Percentiles rank a stretch among this genome's conserved stretches.
These are phyloP conservation scores for Brassica rapa DNA, from an alignment of 345 rosid species.

Conservation along the genomic window DNA sequence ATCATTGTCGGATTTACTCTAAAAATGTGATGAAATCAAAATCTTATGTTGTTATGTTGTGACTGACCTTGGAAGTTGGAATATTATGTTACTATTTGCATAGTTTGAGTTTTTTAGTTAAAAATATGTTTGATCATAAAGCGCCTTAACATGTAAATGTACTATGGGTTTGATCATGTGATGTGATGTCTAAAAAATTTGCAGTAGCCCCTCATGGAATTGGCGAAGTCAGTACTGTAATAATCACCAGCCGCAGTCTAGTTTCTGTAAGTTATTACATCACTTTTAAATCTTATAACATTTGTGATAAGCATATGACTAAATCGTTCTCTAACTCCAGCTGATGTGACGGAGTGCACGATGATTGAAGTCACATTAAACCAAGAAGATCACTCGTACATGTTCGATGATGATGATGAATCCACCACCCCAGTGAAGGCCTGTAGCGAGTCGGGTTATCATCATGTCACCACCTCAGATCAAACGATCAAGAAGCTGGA, in stretches of 20 bases:
- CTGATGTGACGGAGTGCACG: slow-evolving; percentile 27
- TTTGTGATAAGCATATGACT: not conserved
- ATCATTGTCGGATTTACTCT: too few species aligned
- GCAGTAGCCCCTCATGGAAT: not conserved
- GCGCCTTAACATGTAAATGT: not conserved
- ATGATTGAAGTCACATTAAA: slow-evolving; percentile 58
- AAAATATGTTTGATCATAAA: too few species aligned
- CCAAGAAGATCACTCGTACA: slow-evolving; percentile 71
- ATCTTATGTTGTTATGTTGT: too few species aligned
- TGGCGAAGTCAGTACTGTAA: not conserved
- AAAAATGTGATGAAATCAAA: too few species aligned
- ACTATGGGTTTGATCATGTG: not conserved
- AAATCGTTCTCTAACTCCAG: not conserved
- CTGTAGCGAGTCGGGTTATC: slow-evolving; percentile 67
- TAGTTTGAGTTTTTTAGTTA: not conserved
- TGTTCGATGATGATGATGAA: slow-evolving; percentile 81
- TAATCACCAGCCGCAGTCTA: not conserved
- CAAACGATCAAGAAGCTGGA: slow-evolving; percentile 50
- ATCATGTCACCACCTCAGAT: slow-evolving; percentile 50
- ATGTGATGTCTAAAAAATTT: not conserved
- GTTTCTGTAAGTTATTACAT: not conserved
- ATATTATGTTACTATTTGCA: not conserved
- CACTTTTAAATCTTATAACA: not conserved
- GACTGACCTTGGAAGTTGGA: too few species aligned
- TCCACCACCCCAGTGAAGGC: slow-evolving; percentile 88